Evolutionary conservation across 768 basidiomycete species (phyloP), one percentile per base, ranked within the genome.

Genomic region (Fomitopsis serialis): DNA sequence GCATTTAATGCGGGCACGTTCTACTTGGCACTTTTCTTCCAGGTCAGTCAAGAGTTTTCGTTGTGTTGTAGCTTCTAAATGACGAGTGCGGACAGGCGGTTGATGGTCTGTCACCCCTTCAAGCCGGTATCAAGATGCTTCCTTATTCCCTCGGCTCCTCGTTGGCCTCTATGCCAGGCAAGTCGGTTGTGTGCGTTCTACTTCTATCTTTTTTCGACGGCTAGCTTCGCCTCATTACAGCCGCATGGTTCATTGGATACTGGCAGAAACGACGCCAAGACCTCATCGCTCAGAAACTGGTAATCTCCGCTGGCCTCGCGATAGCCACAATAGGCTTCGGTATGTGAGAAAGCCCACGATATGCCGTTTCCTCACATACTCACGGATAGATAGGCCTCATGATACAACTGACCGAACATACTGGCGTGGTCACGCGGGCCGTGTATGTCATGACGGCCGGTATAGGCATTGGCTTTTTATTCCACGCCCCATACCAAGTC

Each of bases 121-220:
- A 82, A 66, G 84, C 90, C 54, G 91, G 89, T 10, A 65, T 90
- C 21, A 78, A 81, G 64, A 76, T 90, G 68, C 75, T 93, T 52
- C 89, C 91, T 11, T 92, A 91, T 72, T 89, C 91, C 46, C 79
- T 92, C 48, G 91, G 89, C 48, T 87, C 90, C 32, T 90, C 90
- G 22, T 65, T 92, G 53, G 85, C 90, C 42, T 92, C 91, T 11
- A 84, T 93, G 75, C 89, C 90, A 22, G 58, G 65, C 63, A 35
- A 54, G 61, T 52, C 25, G 22, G 36, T 47, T 15, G 10, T 52
- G n/a, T 50, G 29, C 29, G 29, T 32, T 32, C 6, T 32, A 11
- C n/a, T n/a, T n/a, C n/a, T n/a, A n/a, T n/a, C n/a, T n/a, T n/a
- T n/a, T n/a, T n/a, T n/a, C n/a, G n/a, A n/a, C 29, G 29, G 11